Evolutionary conservation across 1,284 basidiomycete genomes (phyloP).

Genomic region (Phenoliferia sp.): DNA sequence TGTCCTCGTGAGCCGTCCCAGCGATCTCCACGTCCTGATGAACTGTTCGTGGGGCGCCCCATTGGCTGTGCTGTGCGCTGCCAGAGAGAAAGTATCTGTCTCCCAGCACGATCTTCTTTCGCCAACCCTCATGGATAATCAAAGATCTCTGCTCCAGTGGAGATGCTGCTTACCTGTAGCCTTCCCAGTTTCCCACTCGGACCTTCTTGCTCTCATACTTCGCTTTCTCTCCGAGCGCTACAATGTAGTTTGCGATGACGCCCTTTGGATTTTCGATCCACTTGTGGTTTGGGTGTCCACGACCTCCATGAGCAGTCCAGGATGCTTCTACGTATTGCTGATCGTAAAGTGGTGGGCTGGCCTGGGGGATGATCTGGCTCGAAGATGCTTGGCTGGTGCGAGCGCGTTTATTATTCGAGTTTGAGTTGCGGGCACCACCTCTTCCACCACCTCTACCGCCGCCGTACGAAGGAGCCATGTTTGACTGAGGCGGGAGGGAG

Average conservation of each 20-base stretch:
- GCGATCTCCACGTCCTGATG: too few relatives aligned
- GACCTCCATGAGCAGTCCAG: background rate
- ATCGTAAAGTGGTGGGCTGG: constrained; percentile 1
- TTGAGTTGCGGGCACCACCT: background rate
- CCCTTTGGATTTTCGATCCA: constrained; percentile 21
- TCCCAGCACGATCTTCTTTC: too few relatives aligned
- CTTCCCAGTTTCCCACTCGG: constrained; percentile 7
- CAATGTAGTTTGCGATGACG: constrained; percentile 21
- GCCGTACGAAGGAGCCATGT: background rate
- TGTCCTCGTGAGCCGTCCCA: too few relatives aligned
- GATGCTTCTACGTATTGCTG: background rate
- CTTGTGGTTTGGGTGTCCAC: constrained; percentile 4
- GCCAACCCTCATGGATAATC: too few relatives aligned
- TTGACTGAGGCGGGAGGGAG: background rate
- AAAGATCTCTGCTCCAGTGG: too few relatives aligned
- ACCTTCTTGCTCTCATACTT: constrained; percentile 9
- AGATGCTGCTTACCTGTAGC: constrained; percentile 10
- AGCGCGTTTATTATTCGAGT: constrained; percentile 1
- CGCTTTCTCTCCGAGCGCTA: constrained; percentile 9
- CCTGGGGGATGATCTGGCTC: background rate
- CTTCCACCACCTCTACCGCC: background rate
- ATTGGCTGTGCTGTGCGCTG: too few relatives aligned
- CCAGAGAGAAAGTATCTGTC: too few relatives aligned
- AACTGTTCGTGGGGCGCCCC: too few relatives aligned
- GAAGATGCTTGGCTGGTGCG: background rate